Percentiles rank a stretch among this genome's conserved stretches.
Evolutionary conservation across 768 basidiomycete genomes (phyloP).

Genomic region (Megacollybia marginata): DNA sequence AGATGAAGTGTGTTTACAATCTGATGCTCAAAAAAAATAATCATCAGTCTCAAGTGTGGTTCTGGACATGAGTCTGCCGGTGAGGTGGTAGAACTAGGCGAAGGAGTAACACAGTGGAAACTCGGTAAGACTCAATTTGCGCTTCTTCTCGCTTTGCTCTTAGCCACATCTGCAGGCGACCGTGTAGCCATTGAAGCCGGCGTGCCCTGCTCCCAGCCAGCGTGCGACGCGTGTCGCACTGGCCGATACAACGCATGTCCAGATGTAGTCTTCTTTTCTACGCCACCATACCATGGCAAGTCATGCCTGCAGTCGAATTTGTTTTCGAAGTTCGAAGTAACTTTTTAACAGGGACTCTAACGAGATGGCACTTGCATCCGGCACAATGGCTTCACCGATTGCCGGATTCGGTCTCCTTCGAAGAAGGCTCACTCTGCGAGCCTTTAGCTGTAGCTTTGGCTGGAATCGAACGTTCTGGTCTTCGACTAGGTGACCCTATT

Average conservation of each 20-base stretch:
- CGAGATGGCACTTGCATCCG: conserved; percentile 60
- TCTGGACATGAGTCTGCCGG: conserved; percentile 69
- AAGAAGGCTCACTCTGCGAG: conserved; percentile 64
- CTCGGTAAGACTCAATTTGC: conserved; percentile 20
- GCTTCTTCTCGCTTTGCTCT: not conserved
- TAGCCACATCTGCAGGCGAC: conserved; percentile 33
- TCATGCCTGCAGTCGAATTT: not conserved
- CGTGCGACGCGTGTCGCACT: conserved; percentile 55
- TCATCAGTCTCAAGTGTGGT: conserved; percentile 37
- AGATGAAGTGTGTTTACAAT: conserved; percentile 38
- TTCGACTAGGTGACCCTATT: conserved; percentile 57
- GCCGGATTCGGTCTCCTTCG: conserved; percentile 54
- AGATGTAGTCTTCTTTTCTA: conserved; percentile 59
- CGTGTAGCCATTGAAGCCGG: conserved; percentile 65
- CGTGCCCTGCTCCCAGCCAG: conserved; percentile 57
- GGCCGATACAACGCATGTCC: conserved; percentile 60
- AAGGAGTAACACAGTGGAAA: conserved; percentile 63
- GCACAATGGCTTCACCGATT: conserved; percentile 63
- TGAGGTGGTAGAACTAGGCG: conserved; percentile 55
- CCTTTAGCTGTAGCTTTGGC: conserved; percentile 62
- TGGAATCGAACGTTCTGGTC: conserved; percentile 56
- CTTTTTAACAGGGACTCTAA: conserved; percentile 43
- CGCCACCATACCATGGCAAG: conserved; percentile 59
- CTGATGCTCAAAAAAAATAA: not conserved
- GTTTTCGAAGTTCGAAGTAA: not conserved